Evolutionary conservation across 1,284 basidiomycete genomes (phyloP).

Genomic region (Taiwanofungus camphoratus): DNA sequence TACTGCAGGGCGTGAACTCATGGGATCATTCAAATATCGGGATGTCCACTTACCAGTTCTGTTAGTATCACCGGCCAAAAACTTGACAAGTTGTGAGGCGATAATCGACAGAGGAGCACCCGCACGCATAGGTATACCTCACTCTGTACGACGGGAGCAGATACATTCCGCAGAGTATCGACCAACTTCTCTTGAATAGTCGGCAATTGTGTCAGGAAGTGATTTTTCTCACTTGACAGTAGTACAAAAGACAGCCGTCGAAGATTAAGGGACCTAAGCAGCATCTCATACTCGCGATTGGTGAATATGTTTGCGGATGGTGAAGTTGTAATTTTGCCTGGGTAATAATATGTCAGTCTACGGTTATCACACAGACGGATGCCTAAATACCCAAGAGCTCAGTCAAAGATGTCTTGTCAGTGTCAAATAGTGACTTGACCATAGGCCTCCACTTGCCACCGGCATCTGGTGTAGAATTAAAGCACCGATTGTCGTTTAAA

Average conservation of each 20-base stretch:
- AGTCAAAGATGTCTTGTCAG: slow-evolving; percentile 81
- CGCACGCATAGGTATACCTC: slow-evolving; percentile 95
- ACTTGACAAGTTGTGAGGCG: slow-evolving; percentile 86
- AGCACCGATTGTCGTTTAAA: slow-evolving; percentile 83
- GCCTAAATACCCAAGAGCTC: slow-evolving; percentile 72
- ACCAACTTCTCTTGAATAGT: slow-evolving; percentile 95
- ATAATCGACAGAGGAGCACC: slow-evolving; percentile 88
- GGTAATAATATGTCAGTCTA: slow-evolving; percentile 7
- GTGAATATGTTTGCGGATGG: slow-evolving; percentile 96
- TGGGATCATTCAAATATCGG: background rate
- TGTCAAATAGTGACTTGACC: slow-evolving; percentile 75
- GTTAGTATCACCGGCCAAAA: slow-evolving; percentile 97
- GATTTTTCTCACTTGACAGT: slow-evolving; percentile 83
- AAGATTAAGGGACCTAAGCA: slow-evolving; percentile 83
- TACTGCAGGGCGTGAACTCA: slow-evolving; percentile 40
- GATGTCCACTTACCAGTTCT: slow-evolving; percentile 63
- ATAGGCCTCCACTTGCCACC: slow-evolving; percentile 74
- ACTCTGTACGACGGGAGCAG: slow-evolving; percentile 83
- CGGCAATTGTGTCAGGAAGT: slow-evolving; percentile 86
- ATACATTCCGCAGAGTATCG: slow-evolving; percentile 80
- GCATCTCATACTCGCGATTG: slow-evolving; percentile 91
- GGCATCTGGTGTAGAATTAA: slow-evolving; percentile 60
- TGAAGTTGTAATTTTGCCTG: slow-evolving; percentile 78
- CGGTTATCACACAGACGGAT: background rate
- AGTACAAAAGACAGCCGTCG: slow-evolving; percentile 85